Percentiles rank a stretch among this genome's conserved stretches.
These are phyloP conservation scores for Arthroderma sp. DNA, from an alignment of 2,329 filamentous ascomycete species.

Conservation along the genomic window DNA sequence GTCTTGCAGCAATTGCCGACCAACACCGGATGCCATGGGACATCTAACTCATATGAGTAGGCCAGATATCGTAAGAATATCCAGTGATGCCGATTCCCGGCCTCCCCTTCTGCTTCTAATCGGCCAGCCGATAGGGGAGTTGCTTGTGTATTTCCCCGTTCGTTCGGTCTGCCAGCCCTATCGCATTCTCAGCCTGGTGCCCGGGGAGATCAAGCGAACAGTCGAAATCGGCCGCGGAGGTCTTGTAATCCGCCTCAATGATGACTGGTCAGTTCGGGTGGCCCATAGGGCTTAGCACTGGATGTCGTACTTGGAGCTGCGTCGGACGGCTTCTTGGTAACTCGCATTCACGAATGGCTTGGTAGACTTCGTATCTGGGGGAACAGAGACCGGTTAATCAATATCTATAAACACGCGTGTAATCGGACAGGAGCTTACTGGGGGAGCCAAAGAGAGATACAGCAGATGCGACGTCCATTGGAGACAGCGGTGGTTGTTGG, in stretches of 20 bases:
- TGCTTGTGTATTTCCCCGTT: background rate
- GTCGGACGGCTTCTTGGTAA: background rate
- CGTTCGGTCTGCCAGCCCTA: background rate
- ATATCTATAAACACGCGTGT: background rate
- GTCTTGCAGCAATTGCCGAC: conserved; percentile 15
- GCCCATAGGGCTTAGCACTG: conserved; percentile 3
- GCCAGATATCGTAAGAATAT: background rate
- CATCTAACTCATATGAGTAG: conserved; percentile 4
- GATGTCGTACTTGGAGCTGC: conserved; percentile 4
- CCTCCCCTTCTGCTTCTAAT: background rate
- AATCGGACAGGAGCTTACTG: background rate
- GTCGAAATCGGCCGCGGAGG: background rate
- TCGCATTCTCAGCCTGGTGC: background rate
- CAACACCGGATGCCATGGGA: conserved; percentile 18
- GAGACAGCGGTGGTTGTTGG: background rate
- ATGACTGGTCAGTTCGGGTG: background rate
- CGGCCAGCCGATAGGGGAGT: background rate
- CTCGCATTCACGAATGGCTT: background rate
- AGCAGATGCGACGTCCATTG: background rate
- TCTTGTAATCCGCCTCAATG: background rate
- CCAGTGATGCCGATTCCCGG: background rate
- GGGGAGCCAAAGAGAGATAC: background rate
- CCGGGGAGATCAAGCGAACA: background rate
- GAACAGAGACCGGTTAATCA: background rate
- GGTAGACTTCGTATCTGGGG: background rate